Base-by-base conservation (phyloP, 306 rosid species). In the Cucurbita maxima region DNA sequence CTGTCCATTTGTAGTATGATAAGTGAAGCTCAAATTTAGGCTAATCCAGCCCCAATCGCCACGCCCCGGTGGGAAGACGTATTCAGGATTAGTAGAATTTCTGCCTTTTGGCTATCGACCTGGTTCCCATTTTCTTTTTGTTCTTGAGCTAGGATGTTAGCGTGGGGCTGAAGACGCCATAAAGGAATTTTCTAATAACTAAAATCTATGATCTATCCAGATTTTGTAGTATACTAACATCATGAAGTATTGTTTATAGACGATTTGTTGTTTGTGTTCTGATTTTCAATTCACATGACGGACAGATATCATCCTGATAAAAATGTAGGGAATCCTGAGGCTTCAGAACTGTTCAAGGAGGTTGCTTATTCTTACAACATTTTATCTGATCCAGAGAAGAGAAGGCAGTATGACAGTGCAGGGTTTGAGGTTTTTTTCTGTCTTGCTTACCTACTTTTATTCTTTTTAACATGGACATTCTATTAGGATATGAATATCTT, bases 311-410 rank as follows among this genome's bases (percentile, higher is more conserved):
- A 95, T 80, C 99, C 99, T 54, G 99, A 95, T 87, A 95, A 95
- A 86, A 95, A 95, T 80, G 93, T 84, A 9, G 84, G 73, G 84
- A 91, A 88, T 78, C 99, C 99, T 43, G 97, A 91, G 80, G 99
- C 97, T 79, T 87, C 99, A 0, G 99, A 95, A 48, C 79, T 84
- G 76, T 95, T 95, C 86, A 89, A 95, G 83, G 99, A 91, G 88
- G 96, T 91, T 82, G 92, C 97, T 62, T 91, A 85, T 84, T 91
- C 99, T 57, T 91, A 91, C 78, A 84, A 80, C 87, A 95, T 95
- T 80, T 88, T 95, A 78, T 91, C 99, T 12, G 99, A 95, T 80
- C 95, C 97, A n/a, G 97, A 91, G 87, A 95, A 91, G 89, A 95
- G 96, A 82, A 86, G 92, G 85, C 97, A 91, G 74, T 95, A 86